A percentile compares a stretch with the other conserved stretches of the same genome.
Conservation (phyloP, 2,329 filamentous ascomycete species). For the Cytospora piceicola region DNA sequence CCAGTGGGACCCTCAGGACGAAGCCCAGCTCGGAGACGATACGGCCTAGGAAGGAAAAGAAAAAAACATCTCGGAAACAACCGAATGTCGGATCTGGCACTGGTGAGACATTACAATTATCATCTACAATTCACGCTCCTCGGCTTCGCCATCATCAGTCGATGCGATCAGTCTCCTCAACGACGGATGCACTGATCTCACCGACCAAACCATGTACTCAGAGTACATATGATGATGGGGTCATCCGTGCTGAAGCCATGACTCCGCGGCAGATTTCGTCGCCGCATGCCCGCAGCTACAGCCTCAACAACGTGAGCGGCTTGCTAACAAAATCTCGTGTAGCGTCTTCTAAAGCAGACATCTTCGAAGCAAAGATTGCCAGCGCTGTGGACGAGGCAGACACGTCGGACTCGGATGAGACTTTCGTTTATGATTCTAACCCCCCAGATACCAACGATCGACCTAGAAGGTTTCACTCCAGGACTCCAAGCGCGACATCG, state of each 20-base stretch:
- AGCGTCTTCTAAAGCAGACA: conserved; percentile 94
- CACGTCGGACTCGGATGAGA: conserved; percentile 96
- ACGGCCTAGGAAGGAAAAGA: conserved; percentile 90
- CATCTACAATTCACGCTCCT: conserved; percentile 36
- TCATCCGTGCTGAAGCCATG: conserved; percentile 27
- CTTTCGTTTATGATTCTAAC: conserved; percentile 98
- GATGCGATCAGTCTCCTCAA: conserved; percentile 42
- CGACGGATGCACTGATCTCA: conserved; percentile 40
- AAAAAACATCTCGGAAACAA: conserved; percentile 75
- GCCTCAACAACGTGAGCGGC: conserved; percentile 44
- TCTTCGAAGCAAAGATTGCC: conserved; percentile 96
- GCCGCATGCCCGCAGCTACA: conserved; percentile 36
- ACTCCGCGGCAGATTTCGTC: conserved; percentile 34
- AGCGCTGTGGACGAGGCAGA: conserved; percentile 95
- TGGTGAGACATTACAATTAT: conserved; percentile 58
- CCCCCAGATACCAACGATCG: conserved; percentile 70
- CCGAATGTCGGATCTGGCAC: conserved; percentile 71
- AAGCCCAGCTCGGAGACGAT: conserved; percentile 97
- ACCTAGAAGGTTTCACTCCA: conserved; percentile 82
- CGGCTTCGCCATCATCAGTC: conserved; percentile 48
- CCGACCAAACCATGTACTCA: conserved; percentile 42
- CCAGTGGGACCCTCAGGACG: conserved; percentile 74
- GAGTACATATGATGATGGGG: conserved; percentile 38
- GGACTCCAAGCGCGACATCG: conserved; percentile 92
- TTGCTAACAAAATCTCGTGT: conserved; percentile 51